A percentile compares a stretch with the other conserved stretches of the same genome.
Evolutionary conservation across 2,329 filamentous ascomycete genomes (phyloP).

Genomic region (Microcyclospora pomicola): DNA sequence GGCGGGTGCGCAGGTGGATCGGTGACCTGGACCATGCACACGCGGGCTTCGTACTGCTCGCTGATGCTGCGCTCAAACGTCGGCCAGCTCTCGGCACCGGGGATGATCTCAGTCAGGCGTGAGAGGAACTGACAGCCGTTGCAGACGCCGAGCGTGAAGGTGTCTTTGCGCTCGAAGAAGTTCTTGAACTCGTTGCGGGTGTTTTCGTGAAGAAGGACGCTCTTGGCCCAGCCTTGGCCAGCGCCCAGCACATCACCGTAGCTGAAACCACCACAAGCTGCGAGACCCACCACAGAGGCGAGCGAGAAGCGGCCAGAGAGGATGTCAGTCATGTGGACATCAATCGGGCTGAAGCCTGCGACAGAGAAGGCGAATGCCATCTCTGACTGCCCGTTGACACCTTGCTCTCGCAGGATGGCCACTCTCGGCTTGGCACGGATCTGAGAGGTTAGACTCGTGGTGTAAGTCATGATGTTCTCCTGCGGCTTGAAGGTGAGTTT

Average conservation of each 20-base stretch:
- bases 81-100: slow-evolving; percentile 70
- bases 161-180: slow-evolving; percentile 81
- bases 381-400: slow-evolving; percentile 90
- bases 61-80: slow-evolving; percentile 72
- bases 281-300: slow-evolving; percentile 70
- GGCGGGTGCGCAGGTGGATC: slow-evolving; percentile 40
- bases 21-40: slow-evolving; percentile 69
- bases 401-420: slow-evolving; percentile 87
- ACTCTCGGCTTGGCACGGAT: slow-evolving; percentile 59
- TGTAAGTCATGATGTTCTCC: slow-evolving; percentile 60
- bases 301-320: slow-evolving; percentile 69
- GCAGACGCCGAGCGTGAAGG: slow-evolving; percentile 86
- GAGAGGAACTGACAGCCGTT: slow-evolving; percentile 96
- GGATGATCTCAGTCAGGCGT: slow-evolving; percentile 68
- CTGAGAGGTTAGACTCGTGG: slow-evolving; percentile 45
- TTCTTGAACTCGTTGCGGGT: slow-evolving; percentile 63
- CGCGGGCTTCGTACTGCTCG: slow-evolving; percentile 81
- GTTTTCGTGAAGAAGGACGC: slow-evolving; percentile 68
- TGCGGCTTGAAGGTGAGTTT: slow-evolving; percentile 67
- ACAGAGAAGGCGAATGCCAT: slow-evolving; percentile 93
- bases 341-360: slow-evolving; percentile 80
- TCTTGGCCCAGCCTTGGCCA: slow-evolving; percentile 94
- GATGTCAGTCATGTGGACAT: slow-evolving; percentile 92
- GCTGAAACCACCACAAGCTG: slow-evolving; percentile 93
- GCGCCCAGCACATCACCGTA: slow-evolving; percentile 87